Percentiles rank a stretch among this genome's conserved stretches.
Conservation (phyloP, 179 eudicot species). For the Silene noctiflora region DNA sequence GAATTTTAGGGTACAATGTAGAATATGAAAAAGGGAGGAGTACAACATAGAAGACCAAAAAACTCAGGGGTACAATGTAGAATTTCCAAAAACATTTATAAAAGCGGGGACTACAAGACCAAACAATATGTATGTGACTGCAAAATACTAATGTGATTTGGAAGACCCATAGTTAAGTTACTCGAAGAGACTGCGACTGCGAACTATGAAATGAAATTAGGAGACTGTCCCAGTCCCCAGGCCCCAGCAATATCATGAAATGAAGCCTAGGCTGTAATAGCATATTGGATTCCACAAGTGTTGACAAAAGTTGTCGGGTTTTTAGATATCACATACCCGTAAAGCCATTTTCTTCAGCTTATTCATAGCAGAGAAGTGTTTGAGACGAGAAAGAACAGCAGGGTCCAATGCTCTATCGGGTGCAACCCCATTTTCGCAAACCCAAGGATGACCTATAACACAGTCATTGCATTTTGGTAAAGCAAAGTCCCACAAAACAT, state of each 20-base stretch:
- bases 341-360: constrained; percentile 97
- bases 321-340: constrained; percentile 55
- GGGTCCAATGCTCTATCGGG: constrained; percentile 96
- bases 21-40: no score
- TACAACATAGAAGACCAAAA: no score
- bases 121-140: background rate
- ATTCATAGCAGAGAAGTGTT: constrained; percentile 96
- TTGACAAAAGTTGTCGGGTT: background rate
- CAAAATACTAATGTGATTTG: background rate
- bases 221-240: background rate
- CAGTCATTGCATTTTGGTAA: background rate
- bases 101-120: background rate
- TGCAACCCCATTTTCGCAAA: constrained; percentile 96
- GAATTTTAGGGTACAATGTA: no score
- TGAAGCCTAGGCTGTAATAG: background rate
- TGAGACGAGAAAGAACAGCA: constrained; percentile 95
- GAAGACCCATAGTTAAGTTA: background rate
- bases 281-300: background rate
- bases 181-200: background rate
- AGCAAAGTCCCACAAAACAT: constrained; percentile 14
- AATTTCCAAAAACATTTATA: no score
- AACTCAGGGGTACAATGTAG: no score
- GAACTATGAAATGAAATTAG: background rate
- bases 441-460: constrained; percentile 93
- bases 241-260: background rate